A percentile compares a stretch with the other conserved stretches of the same genome.
Evolutionary conservation across 306 rosid species (phyloP).

Genomic region (Luffa acutangula): DNA sequence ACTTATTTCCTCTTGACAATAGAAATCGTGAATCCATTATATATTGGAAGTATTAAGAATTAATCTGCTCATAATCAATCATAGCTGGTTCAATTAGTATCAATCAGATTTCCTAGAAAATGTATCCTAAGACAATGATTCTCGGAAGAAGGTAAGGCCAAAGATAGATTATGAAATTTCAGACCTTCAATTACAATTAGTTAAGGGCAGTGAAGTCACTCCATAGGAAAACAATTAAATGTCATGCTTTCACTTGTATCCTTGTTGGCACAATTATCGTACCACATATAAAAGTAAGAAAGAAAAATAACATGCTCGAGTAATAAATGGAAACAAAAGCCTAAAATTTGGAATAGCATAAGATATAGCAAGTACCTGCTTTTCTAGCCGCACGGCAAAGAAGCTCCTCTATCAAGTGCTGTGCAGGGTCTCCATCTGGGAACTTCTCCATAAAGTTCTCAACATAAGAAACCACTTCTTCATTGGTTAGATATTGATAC

Average conservation of each 20-base stretch:
- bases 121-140: neutral
- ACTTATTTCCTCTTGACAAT: neutral
- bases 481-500: constrained; percentile 87
- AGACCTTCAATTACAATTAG: neutral
- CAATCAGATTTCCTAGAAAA: neutral
- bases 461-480: constrained; percentile 91
- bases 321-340: neutral
- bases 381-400: constrained; percentile 96
- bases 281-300: neutral
- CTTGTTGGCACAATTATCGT: neutral
- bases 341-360: neutral
- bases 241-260: neutral
- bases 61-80: neutral
- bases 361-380: constrained; percentile 53
- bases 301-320: neutral
- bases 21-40: neutral
- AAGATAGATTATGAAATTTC: neutral
- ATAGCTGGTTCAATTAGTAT: neutral
- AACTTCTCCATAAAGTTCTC: constrained; percentile 94
- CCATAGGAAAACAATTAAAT: neutral
- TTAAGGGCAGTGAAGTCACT: too few species aligned
- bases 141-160: neutral
- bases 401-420: constrained; percentile 98
- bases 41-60: neutral
- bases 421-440: constrained; percentile 99